A percentile compares a stretch with the other conserved stretches of the same genome.
Conservation (phyloP, 1,284 basidiomycete species). For the Flammula alnicola region DNA sequence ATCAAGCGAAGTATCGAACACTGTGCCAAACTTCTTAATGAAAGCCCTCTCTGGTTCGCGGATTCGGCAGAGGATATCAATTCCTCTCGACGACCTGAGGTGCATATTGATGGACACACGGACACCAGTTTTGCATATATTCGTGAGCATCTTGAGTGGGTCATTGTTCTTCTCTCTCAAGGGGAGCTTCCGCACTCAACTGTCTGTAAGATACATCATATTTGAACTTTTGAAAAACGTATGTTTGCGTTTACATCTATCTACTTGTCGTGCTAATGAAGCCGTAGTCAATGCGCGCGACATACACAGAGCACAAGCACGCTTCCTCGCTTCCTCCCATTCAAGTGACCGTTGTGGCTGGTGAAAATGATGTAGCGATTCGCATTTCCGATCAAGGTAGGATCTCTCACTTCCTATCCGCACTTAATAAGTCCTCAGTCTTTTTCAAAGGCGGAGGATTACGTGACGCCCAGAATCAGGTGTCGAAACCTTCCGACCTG, state of each 20-base stretch:
- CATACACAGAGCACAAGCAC: slow-evolving; percentile 52
- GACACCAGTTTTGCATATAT: slow-evolving; percentile 85
- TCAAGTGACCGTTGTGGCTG: slow-evolving; percentile 73
- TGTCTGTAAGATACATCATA: slow-evolving; percentile 74
- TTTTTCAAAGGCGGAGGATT: slow-evolving; percentile 68
- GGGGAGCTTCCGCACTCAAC: not conserved
- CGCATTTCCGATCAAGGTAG: slow-evolving; percentile 87
- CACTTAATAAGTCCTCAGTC: not conserved
- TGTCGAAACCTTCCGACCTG: slow-evolving; percentile 69
- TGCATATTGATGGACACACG: slow-evolving; percentile 76
- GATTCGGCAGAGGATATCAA: slow-evolving; percentile 40
- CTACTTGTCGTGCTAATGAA: not conserved
- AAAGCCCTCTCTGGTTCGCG: slow-evolving; percentile 50
- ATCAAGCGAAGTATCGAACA: slow-evolving; percentile 74
- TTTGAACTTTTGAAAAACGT: slow-evolving; percentile 91
- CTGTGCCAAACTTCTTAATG: slow-evolving; percentile 65
- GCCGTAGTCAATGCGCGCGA: slow-evolving; percentile 71
- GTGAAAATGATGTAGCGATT: slow-evolving; percentile 72
- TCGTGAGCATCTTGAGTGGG: slow-evolving; percentile 84
- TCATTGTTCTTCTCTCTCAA: slow-evolving; percentile 5
- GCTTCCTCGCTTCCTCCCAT: slow-evolving; percentile 56
- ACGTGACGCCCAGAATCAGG: slow-evolving; percentile 47
- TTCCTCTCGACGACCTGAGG: slow-evolving; percentile 58
- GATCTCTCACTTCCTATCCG: slow-evolving; percentile 8
- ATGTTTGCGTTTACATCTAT: slow-evolving; percentile 25